Base-by-base conservation (phyloP, 1,284 basidiomycete species). In the Boletus semigastroideus region DNA sequence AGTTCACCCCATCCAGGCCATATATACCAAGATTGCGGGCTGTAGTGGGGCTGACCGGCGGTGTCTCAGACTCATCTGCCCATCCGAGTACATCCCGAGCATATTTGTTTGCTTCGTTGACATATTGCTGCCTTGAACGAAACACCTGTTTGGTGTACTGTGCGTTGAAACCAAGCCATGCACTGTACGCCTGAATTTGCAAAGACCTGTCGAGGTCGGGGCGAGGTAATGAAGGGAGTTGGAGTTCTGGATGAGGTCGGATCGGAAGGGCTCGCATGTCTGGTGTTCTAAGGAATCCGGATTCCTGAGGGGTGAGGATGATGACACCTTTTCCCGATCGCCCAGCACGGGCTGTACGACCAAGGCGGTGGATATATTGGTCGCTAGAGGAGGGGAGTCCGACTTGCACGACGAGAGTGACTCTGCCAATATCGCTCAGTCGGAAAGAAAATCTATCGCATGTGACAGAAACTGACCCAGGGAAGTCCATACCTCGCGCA, bases 311-410 rank as follows among this genome's bases (percentile, higher is more conserved):
- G 46, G 78, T 74, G 31, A 88, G 76, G 49, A 88, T 67, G 36
- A 88, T 67, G 28, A 86, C 73, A 4, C 87, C 86, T 45, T 75
- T 61, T 62, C 83, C 90, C 78, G 55, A 86, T 80, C 67, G 82
- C 74, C 62, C 90, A 0, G 93, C 93, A 51, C 94, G 84, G 1
- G 94, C 94, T 2, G 94, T 96, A 49, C 94, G 83, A 19, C 94
- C 94, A 14, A 96, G 90, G 44, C 94, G 87, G 68, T 97, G 94
- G 31, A 97, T 86, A 67, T 96, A 97, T 28, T 92, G 86, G 45
- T 93, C 78, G 2, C 88, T 76, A 19, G 87, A 87, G 8, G 86
- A 79, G 1, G 94, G 92, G 59, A 95, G 87, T 57, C 94, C 84
- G 31, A 81, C 68, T 65, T 89, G 86, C 12, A 87, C 62, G 41